A percentile compares a stretch with the other conserved stretches of the same genome.
Evolutionary conservation across 495 filamentous ascomycete species (phyloP).

Genomic region (Penicillium cinerascens): DNA sequence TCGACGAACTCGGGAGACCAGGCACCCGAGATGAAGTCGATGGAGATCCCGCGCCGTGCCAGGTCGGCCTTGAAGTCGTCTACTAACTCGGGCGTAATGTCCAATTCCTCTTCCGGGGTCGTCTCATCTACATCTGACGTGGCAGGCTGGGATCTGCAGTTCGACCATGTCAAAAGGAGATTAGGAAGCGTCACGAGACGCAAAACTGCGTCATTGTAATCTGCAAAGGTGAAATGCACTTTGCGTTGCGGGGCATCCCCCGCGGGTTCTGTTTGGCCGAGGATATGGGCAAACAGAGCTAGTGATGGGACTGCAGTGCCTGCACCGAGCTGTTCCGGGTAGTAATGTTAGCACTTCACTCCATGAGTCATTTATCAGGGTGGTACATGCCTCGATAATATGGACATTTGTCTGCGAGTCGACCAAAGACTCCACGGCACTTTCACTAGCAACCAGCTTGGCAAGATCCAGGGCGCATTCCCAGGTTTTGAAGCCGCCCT

Average conservation of each 20-base stretch:
- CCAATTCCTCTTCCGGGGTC: slow-evolving; percentile 60
- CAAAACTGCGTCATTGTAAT: slow-evolving; percentile 87
- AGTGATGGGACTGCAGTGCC: slow-evolving; percentile 85
- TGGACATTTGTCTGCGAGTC: slow-evolving; percentile 44
- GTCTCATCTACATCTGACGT: slow-evolving; percentile 13
- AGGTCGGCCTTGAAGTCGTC: slow-evolving; percentile 60
- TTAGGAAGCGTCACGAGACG: slow-evolving; percentile 87
- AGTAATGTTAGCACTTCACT: neutral
- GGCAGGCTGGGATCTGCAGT: slow-evolving; percentile 19
- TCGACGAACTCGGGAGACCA: slow-evolving; percentile 72
- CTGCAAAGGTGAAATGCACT: slow-evolving; percentile 69
- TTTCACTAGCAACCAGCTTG: slow-evolving; percentile 44
- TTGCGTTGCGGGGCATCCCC: slow-evolving; percentile 19
- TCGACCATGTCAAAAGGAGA: slow-evolving; percentile 74
- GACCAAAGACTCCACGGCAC: slow-evolving; percentile 9
- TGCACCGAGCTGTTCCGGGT: slow-evolving; percentile 66
- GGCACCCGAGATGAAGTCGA: slow-evolving; percentile 77
- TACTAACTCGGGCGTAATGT: slow-evolving; percentile 64
- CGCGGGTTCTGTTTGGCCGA: slow-evolving; percentile 36
- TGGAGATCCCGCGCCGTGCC: slow-evolving; percentile 47
- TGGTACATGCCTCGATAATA: slow-evolving; percentile 68
- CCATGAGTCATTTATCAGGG: neutral
- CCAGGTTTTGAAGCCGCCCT: slow-evolving; percentile 99
- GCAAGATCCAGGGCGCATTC: slow-evolving; percentile 90
- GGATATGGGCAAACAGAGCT: slow-evolving; percentile 67